Evolutionary conservation across 768 basidiomycete species (phyloP).

Genomic region (Mycena filopes): DNA sequence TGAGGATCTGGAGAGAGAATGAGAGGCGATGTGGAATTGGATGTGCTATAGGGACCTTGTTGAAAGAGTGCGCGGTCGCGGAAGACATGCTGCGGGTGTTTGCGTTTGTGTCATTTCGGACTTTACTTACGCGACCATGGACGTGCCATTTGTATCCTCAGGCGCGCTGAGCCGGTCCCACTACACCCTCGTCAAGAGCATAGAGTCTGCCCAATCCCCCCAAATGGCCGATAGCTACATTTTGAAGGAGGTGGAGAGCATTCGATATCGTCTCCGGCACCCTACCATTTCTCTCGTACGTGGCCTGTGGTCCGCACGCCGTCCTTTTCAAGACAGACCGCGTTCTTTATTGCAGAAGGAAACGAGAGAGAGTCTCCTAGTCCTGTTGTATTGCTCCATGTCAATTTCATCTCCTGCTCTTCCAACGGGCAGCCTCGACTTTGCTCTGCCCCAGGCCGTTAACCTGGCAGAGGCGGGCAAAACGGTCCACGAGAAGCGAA

Average conservation of each 20-base stretch:
- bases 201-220: conserved; percentile 69
- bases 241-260: conserved; percentile 64
- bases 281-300: conserved; percentile 66
- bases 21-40: neutral
- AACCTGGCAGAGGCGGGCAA: conserved; percentile 79
- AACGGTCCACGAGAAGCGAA: conserved; percentile 70
- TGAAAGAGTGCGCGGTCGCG: conserved; percentile 77
- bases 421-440: conserved; percentile 62
- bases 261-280: conserved; percentile 64
- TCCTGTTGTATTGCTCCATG: conserved; percentile 77
- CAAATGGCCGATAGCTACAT: conserved; percentile 72
- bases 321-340: conserved; percentile 28
- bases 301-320: conserved; percentile 33
- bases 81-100: conserved; percentile 35
- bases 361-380: conserved; percentile 72
- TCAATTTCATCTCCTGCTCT: conserved; percentile 56
- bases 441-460: conserved; percentile 81
- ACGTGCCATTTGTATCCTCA: conserved; percentile 81
- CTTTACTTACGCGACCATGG: conserved; percentile 58
- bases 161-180: conserved; percentile 82
- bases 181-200: conserved; percentile 77
- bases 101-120: neutral
- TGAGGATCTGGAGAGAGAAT: conserved; percentile 60
- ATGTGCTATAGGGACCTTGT: conserved; percentile 51
- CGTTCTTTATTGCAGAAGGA: conserved; percentile 56